Evolutionary conservation across 108 stramenopile genomes (phyloP), one percentile per base, ranked within the genome.

Genomic region (Licmophora abbreviata): DNA sequence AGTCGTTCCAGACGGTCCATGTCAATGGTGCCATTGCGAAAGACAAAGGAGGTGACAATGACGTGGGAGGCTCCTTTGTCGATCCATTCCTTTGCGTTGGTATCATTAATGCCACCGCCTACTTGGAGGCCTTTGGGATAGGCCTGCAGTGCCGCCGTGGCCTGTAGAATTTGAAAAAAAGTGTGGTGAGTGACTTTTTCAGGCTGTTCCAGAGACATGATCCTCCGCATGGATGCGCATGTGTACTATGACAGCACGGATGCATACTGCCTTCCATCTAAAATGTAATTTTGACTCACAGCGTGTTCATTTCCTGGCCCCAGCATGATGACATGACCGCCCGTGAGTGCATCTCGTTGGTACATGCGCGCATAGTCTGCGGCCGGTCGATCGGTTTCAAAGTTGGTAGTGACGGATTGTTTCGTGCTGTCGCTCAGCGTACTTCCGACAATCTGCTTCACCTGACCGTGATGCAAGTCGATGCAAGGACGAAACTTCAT

Each of bases 401-500:
- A 99, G 57, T 99, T 99, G 32, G 91, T 73, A 60, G 76, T 61
- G 35, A 14, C 43, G 46, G 42, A 43, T 47, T 29, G 18, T 26
- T 18, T 34, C n/a, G 10, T 47, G 41, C 58, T 58, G 51, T 78
- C 77, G 15, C 34, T 63, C 40, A 98, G 64, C 12, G 96, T 95
- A 12, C 83, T 82, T 0, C 98, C 98, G 24, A 99, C 95, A 48
- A 99, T 99, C 59, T 99, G 98, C 74, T 99, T 99, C 36, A 99
- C 98, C 61, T 83, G 71, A 15, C 98, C 98, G 29, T 67, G 63
- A 73, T 99, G 98, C 24, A 99, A 68, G 60, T 99, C 98, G 48
- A 99, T 99, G 61, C 98, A 99, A 3, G 98, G 98, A 11, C 95
- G 85, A 54, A 99, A 97, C 63, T 90, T 89, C 94, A 95, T 96